phyloP scores from a whole-genome alignment of 1,284 basidiomycete species.

The Microbotryum lychnidis-dioicae region DNA sequence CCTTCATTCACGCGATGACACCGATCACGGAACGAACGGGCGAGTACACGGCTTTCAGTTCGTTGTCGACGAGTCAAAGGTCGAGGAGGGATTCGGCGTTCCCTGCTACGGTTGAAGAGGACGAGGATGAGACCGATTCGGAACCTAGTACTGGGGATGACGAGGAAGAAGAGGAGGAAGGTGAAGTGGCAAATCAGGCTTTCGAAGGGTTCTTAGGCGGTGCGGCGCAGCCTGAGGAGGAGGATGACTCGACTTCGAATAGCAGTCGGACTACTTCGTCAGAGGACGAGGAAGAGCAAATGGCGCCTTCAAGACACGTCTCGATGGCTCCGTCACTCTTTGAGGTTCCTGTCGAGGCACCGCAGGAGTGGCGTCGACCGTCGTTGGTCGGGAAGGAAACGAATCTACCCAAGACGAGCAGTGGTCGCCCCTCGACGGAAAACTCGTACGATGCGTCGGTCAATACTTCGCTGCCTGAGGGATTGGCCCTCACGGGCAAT shows the following conservation, averaged over 20 bases:
- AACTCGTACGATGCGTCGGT: conserved; percentile 18
- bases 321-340: not conserved
- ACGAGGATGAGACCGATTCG: conserved; percentile 42
- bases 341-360: too few relatives aligned
- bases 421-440: conserved; percentile 1
- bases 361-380: too few relatives aligned
- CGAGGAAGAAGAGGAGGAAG: conserved; percentile 23
- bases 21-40: conserved; percentile 87
- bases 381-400: too few relatives aligned
- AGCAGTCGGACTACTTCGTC: conserved; percentile 2
- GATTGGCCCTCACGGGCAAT: conserved; percentile 40
- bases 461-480: conserved; percentile 37
- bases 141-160: conserved; percentile 32
- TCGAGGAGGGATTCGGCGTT: conserved; percentile 20
- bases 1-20: conserved; percentile 63
- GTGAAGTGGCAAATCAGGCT: conserved; percentile 11
- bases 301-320: not conserved
- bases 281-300: conserved; percentile 10
- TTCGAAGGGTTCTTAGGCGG: conserved; percentile 16
- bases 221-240: conserved; percentile 7
- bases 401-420: conserved; percentile 5
- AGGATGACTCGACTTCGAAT: conserved; percentile 6
- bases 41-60: conserved; percentile 54
- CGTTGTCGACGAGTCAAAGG: conserved; percentile 8
- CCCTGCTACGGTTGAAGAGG: conserved; percentile 13